Percentiles rank a stretch among this genome's conserved stretches.
Conservation (phyloP, 2,329 filamentous ascomycete species). For the Aspergillus oerlinghausenensis region DNA sequence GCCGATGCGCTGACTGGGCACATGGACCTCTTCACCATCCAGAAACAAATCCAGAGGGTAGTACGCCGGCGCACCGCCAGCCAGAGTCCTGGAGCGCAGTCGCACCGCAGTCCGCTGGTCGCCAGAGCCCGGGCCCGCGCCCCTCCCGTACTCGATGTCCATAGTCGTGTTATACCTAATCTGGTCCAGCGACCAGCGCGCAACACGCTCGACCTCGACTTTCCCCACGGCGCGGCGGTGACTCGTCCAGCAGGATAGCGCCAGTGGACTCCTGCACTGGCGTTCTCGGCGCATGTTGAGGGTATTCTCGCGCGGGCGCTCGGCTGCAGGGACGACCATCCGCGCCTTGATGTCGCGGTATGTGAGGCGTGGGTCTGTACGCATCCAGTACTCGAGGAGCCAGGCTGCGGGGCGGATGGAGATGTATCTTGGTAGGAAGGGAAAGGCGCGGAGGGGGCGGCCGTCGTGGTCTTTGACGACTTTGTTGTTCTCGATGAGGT, state of each 20-base stretch:
- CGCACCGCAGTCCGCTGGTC: neutral
- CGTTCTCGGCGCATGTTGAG: slow-evolving; percentile 26
- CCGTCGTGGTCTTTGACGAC: slow-evolving; percentile 9
- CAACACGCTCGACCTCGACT: slow-evolving; percentile 25
- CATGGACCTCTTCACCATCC: slow-evolving; percentile 6
- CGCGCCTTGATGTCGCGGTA: slow-evolving; percentile 27
- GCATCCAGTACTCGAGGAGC: slow-evolving; percentile 30
- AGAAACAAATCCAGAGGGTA: slow-evolving; percentile 20
- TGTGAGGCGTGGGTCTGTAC: slow-evolving; percentile 22
- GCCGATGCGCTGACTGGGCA: slow-evolving; percentile 10
- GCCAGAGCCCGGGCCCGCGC: neutral
- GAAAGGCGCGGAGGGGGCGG: slow-evolving; percentile 18
- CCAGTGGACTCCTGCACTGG: slow-evolving; percentile 20
- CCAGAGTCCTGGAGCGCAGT: slow-evolving; percentile 16
- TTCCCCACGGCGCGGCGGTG: slow-evolving; percentile 13
- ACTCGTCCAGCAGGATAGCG: slow-evolving; percentile 24
- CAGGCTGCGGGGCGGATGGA: slow-evolving; percentile 20
- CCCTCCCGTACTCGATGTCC: slow-evolving; percentile 13
- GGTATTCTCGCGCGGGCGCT: slow-evolving; percentile 19
- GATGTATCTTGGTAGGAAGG: slow-evolving; percentile 26
- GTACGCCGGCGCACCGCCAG: neutral
- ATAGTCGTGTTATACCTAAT: slow-evolving; percentile 25
- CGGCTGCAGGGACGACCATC: slow-evolving; percentile 16
- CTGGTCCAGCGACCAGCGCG: slow-evolving; percentile 19
- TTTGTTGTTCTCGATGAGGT: slow-evolving; percentile 14